phyloP scores from a whole-genome alignment of 345 rosid species.

The Gossypium sturtianum region DNA sequence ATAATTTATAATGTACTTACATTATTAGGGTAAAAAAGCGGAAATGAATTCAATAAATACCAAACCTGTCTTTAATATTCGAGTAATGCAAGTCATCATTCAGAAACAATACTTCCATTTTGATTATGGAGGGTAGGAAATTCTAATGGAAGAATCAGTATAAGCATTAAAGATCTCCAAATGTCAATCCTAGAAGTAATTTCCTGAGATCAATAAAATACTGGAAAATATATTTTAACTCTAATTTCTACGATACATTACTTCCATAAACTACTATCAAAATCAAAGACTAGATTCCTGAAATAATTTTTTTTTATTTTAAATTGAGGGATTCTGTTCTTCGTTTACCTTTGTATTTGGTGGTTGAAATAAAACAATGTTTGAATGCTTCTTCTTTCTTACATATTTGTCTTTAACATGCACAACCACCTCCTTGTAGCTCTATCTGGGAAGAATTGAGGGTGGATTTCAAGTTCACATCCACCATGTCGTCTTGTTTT shows the following conservation, averaged over 20 bases:
- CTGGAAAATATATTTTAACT: not conserved
- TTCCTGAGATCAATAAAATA: not conserved
- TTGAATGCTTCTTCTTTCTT: not conserved
- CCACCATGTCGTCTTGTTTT: conserved; percentile 94
- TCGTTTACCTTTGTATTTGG: not conserved
- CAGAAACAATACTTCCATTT: no score
- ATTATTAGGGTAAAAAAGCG: no score
- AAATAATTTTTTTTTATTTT: not conserved
- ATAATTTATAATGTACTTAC: no score
- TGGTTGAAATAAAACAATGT: not conserved
- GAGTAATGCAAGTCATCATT: no score
- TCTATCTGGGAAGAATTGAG: conserved; percentile 63
- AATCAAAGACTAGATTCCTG: not conserved
- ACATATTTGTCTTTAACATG: conserved; percentile 41
- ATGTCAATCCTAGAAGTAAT: not conserved
- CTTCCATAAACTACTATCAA: not conserved
- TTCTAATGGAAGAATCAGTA: no score
- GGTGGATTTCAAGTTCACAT: conserved; percentile 75
- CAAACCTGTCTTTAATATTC: no score
- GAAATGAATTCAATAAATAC: no score
- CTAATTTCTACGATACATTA: not conserved
- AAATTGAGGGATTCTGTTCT: not conserved
- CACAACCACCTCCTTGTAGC: conserved; percentile 80
- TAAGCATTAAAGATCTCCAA: not conserved
- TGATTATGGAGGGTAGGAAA: no score